phyloP scores from a whole-genome alignment of 768 basidiomycete genomes.

The Tubosaeta sp. region DNA sequence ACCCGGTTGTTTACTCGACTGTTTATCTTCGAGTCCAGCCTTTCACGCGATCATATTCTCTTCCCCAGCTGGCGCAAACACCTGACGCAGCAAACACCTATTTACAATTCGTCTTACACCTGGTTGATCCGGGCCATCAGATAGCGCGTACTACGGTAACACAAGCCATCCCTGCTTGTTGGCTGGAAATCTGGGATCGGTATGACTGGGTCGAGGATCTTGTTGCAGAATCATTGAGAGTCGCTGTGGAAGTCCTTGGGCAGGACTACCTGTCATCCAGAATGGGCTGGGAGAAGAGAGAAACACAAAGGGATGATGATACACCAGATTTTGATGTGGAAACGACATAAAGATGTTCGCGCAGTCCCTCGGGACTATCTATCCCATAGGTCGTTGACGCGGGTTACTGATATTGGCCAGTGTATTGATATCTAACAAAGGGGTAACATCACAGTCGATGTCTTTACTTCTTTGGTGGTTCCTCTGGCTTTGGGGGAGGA shows the following conservation, averaged over 20 bases:
- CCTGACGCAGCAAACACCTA: conserved; percentile 31
- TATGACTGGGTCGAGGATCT: conserved; percentile 97
- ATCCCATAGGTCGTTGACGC: conserved; percentile 5
- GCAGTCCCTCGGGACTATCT: conserved; percentile 1
- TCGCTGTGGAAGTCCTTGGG: conserved; percentile 85
- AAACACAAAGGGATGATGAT: conserved; percentile 5
- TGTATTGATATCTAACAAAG: conserved; percentile 11
- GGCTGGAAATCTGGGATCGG: conserved; percentile 88
- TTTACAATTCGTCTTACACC: conserved; percentile 60
- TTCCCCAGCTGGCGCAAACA: conserved; percentile 31
- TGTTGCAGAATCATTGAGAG: conserved; percentile 79
- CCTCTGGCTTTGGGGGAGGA: conserved; percentile 71
- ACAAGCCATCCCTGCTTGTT: conserved; percentile 77
- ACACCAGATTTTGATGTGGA: conserved; percentile 5
- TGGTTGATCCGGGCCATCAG: conserved; percentile 76
- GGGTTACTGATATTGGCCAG: conserved; percentile 10
- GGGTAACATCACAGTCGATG: neutral
- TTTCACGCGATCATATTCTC: conserved; percentile 55
- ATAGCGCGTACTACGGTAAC: conserved; percentile 74
- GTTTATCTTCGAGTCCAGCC: conserved; percentile 95
- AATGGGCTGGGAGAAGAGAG: conserved; percentile 72
- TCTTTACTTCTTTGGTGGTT: conserved; percentile 72
- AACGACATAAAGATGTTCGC: conserved; percentile 6
- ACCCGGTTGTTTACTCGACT: conserved; percentile 79
- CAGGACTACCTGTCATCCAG: conserved; percentile 86